These are phyloP conservation scores for Udeniomyces megalosporus DNA, from an alignment of 768 basidiomycete genomes.

Conservation along the genomic window DNA sequence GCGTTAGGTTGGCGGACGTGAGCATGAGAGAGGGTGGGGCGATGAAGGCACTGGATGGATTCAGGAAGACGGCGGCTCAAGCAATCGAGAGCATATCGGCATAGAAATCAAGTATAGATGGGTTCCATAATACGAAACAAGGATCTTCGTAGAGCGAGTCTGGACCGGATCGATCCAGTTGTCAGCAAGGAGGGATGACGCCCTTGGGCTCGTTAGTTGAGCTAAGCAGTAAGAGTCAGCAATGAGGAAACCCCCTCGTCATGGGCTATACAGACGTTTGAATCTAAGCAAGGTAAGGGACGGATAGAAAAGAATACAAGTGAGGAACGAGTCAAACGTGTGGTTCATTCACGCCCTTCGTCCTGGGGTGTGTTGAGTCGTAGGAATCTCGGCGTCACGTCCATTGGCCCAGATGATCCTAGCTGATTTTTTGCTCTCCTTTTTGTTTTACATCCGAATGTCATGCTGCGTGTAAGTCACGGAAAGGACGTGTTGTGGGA, in stretches of 20 bases:
- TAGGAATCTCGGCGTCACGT: slow-evolving; percentile 6
- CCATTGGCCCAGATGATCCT: slow-evolving; percentile 15
- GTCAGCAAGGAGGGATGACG: not conserved
- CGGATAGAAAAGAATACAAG: not conserved
- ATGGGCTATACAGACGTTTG: not conserved
- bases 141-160: not conserved
- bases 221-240: too few relatives aligned
- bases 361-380: not conserved
- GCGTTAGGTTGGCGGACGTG: slow-evolving; percentile 47
- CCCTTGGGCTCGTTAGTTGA: not conserved
- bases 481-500: too few relatives aligned
- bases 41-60: slow-evolving; percentile 31
- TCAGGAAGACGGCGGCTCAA: slow-evolving; percentile 27
- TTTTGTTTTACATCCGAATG: too few relatives aligned
- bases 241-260: too few relatives aligned
- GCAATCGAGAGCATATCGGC: slow-evolving; percentile 13
- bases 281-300: not conserved
- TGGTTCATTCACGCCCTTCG: not conserved
- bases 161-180: not conserved
- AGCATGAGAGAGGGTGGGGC: slow-evolving; percentile 33
- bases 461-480: not conserved
- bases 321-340: not conserved
- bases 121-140: not conserved
- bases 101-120: not conserved
- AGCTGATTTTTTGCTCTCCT: slow-evolving; percentile 8